Percentiles rank a stretch among this genome's conserved stretches.
Evolutionary conservation across 2,329 filamentous ascomycete genomes (phyloP).

Genomic region (Ascochyta pisi): DNA sequence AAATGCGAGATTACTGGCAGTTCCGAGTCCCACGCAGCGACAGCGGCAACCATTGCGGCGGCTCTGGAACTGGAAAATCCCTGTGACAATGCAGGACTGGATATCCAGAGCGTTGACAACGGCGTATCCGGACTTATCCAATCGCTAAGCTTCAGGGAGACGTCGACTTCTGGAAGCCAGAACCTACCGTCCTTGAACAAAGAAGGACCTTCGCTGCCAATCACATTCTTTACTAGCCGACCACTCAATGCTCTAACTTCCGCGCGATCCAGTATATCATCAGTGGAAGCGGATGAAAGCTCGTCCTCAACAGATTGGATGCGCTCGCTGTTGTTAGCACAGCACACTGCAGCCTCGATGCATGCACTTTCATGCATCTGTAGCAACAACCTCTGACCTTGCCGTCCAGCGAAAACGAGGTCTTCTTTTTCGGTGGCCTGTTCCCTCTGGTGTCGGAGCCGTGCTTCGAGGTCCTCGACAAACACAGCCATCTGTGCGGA

Average conservation of each 20-base stretch:
- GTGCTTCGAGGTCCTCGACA: no score
- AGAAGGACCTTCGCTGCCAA: neutral
- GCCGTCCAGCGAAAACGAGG: no score
- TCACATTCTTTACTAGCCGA: neutral
- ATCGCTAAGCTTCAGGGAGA: neutral
- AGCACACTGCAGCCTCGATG: no score
- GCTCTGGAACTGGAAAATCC: neutral
- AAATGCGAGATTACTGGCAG: slow-evolving; percentile 27
- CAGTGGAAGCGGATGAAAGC: no score
- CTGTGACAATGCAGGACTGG: neutral
- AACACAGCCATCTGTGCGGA: no score
- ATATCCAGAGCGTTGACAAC: neutral
- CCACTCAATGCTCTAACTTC: neutral
- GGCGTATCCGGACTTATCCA: neutral
- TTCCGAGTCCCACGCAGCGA: slow-evolving; percentile 20
- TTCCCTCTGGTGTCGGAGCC: no score
- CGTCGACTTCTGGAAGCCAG: neutral
- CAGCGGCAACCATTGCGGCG: neutral
- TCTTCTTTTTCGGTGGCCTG: no score
- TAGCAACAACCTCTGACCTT: no score
- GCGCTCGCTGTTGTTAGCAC: no score
- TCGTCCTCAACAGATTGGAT: no score
- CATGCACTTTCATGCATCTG: no score
- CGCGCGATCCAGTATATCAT: neutral
- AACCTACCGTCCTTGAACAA: neutral